A percentile compares a stretch with the other conserved stretches of the same genome.
These are phyloP conservation scores for Mollisia scopiformis DNA, from an alignment of 2,329 filamentous ascomycete genomes.

Conservation along the genomic window DNA sequence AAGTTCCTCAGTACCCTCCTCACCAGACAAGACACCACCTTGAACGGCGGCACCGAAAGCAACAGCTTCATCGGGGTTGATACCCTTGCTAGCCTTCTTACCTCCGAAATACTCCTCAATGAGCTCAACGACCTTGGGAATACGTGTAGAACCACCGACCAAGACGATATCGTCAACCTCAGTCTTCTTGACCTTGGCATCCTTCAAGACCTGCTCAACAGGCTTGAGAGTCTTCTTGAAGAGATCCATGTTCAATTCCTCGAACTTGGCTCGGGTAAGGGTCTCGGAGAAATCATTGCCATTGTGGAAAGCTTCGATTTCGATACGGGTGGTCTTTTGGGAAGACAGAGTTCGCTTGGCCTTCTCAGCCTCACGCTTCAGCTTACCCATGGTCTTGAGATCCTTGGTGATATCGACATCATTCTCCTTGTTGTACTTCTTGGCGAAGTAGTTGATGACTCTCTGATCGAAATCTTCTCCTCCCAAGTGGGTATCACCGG, in stretches of 20 bases:
- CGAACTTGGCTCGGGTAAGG: conserved; percentile 97
- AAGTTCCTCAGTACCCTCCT: conserved; percentile 77
- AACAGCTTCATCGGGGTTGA: conserved; percentile 99
- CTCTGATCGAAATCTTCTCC: conserved; percentile 99
- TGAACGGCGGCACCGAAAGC: conserved; percentile 97
- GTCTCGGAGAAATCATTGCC: conserved; percentile 99
- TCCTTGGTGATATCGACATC: conserved; percentile 91
- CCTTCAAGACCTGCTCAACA: conserved; percentile 97
- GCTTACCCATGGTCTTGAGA: conserved; percentile 96
- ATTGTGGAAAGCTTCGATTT: conserved; percentile 96
- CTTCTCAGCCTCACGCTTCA: conserved; percentile 99
- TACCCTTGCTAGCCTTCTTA: conserved; percentile 99
- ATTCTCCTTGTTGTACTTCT: conserved; percentile 99
- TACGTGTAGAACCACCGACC: conserved; percentile 98
- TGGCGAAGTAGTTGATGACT: conserved; percentile 94
- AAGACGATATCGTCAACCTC: conserved; percentile 97
- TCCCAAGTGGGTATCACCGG: conserved; percentile 96
- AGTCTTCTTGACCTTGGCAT: conserved; percentile 94
- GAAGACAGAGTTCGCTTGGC: conserved; percentile 97
- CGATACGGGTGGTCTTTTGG: conserved; percentile 89
- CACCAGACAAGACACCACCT: conserved; percentile 90
- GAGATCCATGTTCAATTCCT: conserved; percentile 97
- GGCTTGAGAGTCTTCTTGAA: conserved; percentile 99
- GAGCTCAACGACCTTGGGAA: conserved; percentile 93
- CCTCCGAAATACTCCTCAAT: conserved; percentile 94